Base-by-base conservation (phyloP, 1,284 basidiomycete genomes). In the Ustanciosporium gigantosporum region DNA sequence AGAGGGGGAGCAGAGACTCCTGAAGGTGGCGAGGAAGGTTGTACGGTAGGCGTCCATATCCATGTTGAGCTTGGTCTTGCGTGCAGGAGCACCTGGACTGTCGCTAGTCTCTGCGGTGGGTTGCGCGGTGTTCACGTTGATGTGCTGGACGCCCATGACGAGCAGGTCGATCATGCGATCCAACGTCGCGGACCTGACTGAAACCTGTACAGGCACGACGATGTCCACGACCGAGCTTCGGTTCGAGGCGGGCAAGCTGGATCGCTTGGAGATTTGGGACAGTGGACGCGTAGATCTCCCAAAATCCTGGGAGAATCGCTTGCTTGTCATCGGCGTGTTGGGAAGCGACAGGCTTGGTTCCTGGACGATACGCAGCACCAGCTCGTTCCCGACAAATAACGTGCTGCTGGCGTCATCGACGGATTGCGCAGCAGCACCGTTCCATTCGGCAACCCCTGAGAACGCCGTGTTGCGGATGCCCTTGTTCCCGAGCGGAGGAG, bases 151-250 rank as follows among this genome's bases (percentile, higher is more conserved):
- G 1, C 74, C 74, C 47, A 77, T 64, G 15, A 76, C 74, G 21
- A 77, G 58, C 3, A 76, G 39, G 34, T 77, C 75, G 34, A 76
- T 66, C 43, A 74, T 64, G 37, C 71, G 60, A 20, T 70, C 67
- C 17, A 72, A 47, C 3, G 71, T 69, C 0, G 62, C 74, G 5
- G 71, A 66, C 35, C 66, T 69, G 27, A 74, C 57, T 4, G 41
- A 46, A 6, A 74, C 72, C 37, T 64, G 58, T 23, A 67, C 22
- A 5, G 62, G 58, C 27, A 66, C 57, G 8, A 58, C 42, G 13
- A 53, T 48, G 24, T 74, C 70, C 16, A 68, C 51, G 15, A 70
- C 42, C 15, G 72, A 74, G 51, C 59, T 73, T n/a, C 72, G 66
- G 22, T 74, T 66, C 16, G 67, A 70, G 2, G 70, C 52, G 8